phyloP scores from a whole-genome alignment of 164 flowering plant species.

The Vitis cinerea region DNA sequence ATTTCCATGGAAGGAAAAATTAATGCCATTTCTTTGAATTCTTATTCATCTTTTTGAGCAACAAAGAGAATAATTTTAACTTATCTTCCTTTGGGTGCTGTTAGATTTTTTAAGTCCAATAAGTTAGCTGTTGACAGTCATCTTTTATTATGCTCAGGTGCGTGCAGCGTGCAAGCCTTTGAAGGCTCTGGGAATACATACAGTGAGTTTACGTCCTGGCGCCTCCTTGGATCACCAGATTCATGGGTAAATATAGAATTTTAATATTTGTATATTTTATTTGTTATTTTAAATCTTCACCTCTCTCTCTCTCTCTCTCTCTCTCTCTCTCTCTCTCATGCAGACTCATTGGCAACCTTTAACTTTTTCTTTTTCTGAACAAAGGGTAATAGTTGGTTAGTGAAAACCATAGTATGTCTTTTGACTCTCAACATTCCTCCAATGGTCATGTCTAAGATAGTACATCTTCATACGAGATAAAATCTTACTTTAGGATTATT shows the following conservation, averaged over 20 bases:
- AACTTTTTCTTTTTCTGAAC: no score
- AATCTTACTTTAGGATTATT: no score
- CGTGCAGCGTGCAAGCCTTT: slow-evolving; percentile 78
- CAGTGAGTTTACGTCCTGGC: slow-evolving; percentile 83
- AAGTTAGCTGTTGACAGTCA: background rate
- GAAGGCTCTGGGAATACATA: slow-evolving; percentile 75
- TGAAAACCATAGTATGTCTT: no score
- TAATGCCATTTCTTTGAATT: background rate
- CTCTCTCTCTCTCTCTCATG: no score
- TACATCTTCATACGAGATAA: no score
- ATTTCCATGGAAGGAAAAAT: background rate
- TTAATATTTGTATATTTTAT: background rate
- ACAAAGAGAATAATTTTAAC: background rate
- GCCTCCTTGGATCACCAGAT: slow-evolving; percentile 84
- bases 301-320: no score
- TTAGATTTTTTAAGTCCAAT: background rate
- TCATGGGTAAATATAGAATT: slow-evolving; percentile 50
- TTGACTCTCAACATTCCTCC: no score
- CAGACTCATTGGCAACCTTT: no score
- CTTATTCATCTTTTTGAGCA: background rate
- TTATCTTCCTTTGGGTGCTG: background rate
- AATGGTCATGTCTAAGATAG: no score
- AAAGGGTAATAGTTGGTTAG: no score
- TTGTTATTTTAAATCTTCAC: background rate
- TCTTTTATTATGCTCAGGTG: slow-evolving; percentile 38